Evolutionary conservation across 2,329 filamentous ascomycete species (phyloP).

Genomic region (Teratosphaeriaceae sp.): DNA sequence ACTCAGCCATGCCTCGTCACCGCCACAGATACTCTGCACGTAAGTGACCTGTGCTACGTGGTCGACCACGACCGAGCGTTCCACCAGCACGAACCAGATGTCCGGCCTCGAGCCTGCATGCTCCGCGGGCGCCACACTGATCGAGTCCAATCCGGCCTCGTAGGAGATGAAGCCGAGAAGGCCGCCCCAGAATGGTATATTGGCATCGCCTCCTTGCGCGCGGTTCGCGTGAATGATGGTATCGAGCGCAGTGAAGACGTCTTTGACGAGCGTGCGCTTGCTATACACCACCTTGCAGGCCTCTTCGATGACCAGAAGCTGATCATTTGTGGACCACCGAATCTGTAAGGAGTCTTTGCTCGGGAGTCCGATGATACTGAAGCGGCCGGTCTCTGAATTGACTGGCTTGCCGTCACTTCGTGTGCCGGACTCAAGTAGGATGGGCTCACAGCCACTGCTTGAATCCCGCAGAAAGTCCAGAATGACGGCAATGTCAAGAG

Average conservation of each 20-base stretch:
- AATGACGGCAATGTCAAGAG: conserved; percentile 27
- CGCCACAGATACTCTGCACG: conserved; percentile 58
- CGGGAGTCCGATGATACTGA: conserved; percentile 67
- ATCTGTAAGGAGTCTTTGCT: conserved; percentile 30
- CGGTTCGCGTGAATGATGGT: conserved; percentile 31
- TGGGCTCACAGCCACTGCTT: conserved; percentile 28
- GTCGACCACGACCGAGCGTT: conserved; percentile 71
- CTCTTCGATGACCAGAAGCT: conserved; percentile 10
- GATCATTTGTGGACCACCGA: conserved; percentile 16
- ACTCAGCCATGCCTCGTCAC: conserved; percentile 30
- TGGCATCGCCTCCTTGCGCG: conserved; percentile 27
- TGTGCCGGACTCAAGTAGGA: conserved; percentile 43
- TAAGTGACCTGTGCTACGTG: conserved; percentile 56
- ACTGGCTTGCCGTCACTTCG: conserved; percentile 36
- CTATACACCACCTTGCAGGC: not conserved
- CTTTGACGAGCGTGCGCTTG: conserved; percentile 18
- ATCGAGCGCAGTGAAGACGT: conserved; percentile 36
- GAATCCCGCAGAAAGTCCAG: conserved; percentile 27
- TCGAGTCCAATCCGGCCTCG: conserved; percentile 66
- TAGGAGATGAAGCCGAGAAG: conserved; percentile 82
- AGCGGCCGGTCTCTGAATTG: conserved; percentile 50
- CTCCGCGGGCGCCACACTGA: conserved; percentile 39
- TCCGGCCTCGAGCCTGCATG: conserved; percentile 52
- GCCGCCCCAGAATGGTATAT: conserved; percentile 67
- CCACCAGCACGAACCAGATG: conserved; percentile 68